Evolutionary conservation across 768 basidiomycete genomes (phyloP).

Genomic region (Neoboletus brunneissimus): DNA sequence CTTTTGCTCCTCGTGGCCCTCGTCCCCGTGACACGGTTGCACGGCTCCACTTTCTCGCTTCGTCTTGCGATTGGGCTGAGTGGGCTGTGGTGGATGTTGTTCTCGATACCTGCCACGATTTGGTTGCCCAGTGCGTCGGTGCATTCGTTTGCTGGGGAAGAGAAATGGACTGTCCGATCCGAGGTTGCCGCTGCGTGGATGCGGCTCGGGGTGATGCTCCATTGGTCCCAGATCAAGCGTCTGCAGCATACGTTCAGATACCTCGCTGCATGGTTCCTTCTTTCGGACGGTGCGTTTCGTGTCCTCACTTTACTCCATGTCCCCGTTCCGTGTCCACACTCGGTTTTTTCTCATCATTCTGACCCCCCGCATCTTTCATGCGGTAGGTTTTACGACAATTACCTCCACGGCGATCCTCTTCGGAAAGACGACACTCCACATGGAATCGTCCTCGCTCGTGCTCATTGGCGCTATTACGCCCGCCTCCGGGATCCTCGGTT

Average conservation of each 20-base stretch:
- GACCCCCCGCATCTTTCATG: too few species aligned
- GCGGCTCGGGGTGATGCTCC: constrained; percentile 70
- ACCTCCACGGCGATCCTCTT: constrained; percentile 91
- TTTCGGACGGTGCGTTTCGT: constrained; percentile 72
- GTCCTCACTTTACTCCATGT: background rate
- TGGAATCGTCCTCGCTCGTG: constrained; percentile 75
- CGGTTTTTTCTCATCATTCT: background rate
- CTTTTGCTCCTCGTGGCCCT: constrained; percentile 68
- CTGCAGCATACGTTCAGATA: constrained; percentile 86
- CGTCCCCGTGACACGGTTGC: constrained; percentile 70
- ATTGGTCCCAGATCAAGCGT: constrained; percentile 65
- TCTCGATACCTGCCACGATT: constrained; percentile 72
- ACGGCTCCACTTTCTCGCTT: constrained; percentile 75
- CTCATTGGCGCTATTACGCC: constrained; percentile 81
- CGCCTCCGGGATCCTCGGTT: constrained; percentile 74
- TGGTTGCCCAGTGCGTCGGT: constrained; percentile 56
- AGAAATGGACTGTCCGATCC: constrained; percentile 42
- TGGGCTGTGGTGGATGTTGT: constrained; percentile 86
- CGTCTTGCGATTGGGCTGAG: constrained; percentile 81
- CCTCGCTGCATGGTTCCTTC: constrained; percentile 90
- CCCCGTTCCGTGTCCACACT: background rate
- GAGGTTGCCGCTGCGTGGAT: constrained; percentile 75
- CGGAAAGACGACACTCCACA: constrained; percentile 82
- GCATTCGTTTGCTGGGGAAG: background rate
- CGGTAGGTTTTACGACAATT: constrained; percentile 82